Base-by-base conservation (phyloP, 2,329 filamentous ascomycete genomes). In the Rachicladosporium sp. region DNA sequence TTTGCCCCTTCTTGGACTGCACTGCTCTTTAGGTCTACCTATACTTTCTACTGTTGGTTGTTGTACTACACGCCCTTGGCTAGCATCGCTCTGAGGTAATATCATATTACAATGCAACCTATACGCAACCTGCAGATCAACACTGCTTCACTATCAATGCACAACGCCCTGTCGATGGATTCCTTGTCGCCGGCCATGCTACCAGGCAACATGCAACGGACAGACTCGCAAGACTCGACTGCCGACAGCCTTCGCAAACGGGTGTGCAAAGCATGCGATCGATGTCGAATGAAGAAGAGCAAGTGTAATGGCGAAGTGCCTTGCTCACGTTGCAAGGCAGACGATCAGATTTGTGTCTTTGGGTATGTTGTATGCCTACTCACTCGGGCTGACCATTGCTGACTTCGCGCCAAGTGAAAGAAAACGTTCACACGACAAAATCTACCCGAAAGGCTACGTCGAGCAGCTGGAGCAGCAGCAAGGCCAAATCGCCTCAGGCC, bases 391-490 rank as follows among this genome's bases (percentile, higher is more conserved):
- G 29, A 43, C 33, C 12, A 9, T 35, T 29, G 11, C 36, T 41
- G 11, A 45, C 37, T 13, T 9, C 19, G 33, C n/a, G 9, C 29
- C 7, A 38, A 27, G 55, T 27, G 74, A 79, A 53, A 64, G 75
- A 40, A 80, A 78, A 57, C 78, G 78, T 64, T 70, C 71, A 5
- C 74, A 78, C 50, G 76, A 80, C 58, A 79, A 78, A 57, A 70
- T 78, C 35, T 78, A 79, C 56, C 76, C 76, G n/a, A 80, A 78
- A 62, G 76, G 76, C 70, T 79, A 54, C 32, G 74, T 79, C 23
- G 76, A 80, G 56, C 77, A 78, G 74, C 68, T 80, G 36, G 76
- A 80, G 52, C 74, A 77, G 51, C 75, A 80, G 62, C 76, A 79
- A 56, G 57, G 63, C 12, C 75, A 77, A 60, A 64, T 80, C 4